Percentiles rank a stretch among this genome's conserved stretches.
Evolutionary conservation across 805 yeast genomes (phyloP).

Genomic region (Pichia rugopelliculosa): DNA sequence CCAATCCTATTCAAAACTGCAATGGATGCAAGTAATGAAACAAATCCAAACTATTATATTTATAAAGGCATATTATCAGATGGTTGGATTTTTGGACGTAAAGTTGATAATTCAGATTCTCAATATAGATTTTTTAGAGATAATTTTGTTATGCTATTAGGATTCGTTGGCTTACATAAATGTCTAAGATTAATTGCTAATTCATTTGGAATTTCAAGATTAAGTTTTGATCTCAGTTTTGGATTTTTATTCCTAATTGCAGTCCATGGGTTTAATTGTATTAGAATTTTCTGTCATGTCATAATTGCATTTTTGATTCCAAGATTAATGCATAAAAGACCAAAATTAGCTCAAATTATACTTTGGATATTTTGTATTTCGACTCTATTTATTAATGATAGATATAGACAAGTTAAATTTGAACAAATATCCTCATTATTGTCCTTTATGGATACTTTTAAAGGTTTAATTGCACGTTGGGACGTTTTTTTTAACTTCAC

Average conservation of each 20-base stretch:
- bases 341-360: slow-evolving; percentile 33
- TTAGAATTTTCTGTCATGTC: slow-evolving; percentile 57
- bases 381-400: slow-evolving; percentile 71
- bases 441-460: slow-evolving; percentile 53
- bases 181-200: slow-evolving; percentile 36
- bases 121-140: slow-evolving; percentile 87
- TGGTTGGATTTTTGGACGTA: slow-evolving; percentile 89
- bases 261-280: slow-evolving; percentile 71
- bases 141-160: slow-evolving; percentile 58
- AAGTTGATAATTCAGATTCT: slow-evolving; percentile 85
- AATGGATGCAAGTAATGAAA: slow-evolving; percentile 67
- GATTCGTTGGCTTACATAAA: slow-evolving; percentile 48
- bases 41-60: slow-evolving; percentile 63
- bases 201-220: slow-evolving; percentile 30
- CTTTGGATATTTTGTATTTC: slow-evolving; percentile 80
- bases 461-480: slow-evolving; percentile 86
- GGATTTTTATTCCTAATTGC: slow-evolving; percentile 62
- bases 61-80: slow-evolving; percentile 55
- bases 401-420: slow-evolving; percentile 45
- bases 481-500: slow-evolving; percentile 93
- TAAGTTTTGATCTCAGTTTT: slow-evolving; percentile 64
- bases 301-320: slow-evolving; percentile 46
- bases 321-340: slow-evolving; percentile 27
- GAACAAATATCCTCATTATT: slow-evolving; percentile 36
- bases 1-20: slow-evolving; percentile 82